phyloP scores from a whole-genome alignment of 2,329 filamentous ascomycete species.

The Diaporthe sp. region DNA sequence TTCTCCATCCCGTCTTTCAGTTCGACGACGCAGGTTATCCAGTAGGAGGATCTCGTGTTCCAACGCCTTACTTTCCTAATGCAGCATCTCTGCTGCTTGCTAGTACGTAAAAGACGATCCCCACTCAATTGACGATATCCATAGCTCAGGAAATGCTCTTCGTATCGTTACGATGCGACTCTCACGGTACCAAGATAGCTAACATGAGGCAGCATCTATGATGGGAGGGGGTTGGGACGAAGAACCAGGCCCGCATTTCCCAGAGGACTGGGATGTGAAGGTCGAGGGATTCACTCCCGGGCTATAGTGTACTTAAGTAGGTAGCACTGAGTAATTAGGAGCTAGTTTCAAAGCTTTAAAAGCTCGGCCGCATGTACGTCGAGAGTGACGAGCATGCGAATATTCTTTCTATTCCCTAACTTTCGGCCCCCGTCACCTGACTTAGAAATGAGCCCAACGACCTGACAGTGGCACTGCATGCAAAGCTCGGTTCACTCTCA shows the following conservation, averaged over 20 bases:
- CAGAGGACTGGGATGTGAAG: slow-evolving; percentile 59
- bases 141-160: not conserved
- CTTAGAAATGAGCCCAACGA: not conserved
- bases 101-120: slow-evolving; percentile 50
- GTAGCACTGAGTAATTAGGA: not conserved
- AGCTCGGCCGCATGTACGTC: too few relatives aligned
- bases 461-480: not conserved
- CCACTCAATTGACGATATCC: too few relatives aligned
- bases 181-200: not conserved
- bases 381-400: not conserved
- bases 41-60: slow-evolving; percentile 63
- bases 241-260: slow-evolving; percentile 59
- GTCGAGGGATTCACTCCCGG: slow-evolving; percentile 61
- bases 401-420: not conserved
- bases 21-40: slow-evolving; percentile 71
- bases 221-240: slow-evolving; percentile 70
- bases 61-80: slow-evolving; percentile 70
- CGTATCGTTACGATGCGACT: too few relatives aligned
- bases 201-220: slow-evolving; percentile 51
- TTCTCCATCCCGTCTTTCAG: slow-evolving; percentile 62
- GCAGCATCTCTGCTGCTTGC: slow-evolving; percentile 63
- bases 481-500: not conserved
- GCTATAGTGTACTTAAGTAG: slow-evolving; percentile 46
- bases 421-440: not conserved
- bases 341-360: not conserved